phyloP scores from a whole-genome alignment of 169 alveolate genomes.

The Plasmodium sp. region DNA sequence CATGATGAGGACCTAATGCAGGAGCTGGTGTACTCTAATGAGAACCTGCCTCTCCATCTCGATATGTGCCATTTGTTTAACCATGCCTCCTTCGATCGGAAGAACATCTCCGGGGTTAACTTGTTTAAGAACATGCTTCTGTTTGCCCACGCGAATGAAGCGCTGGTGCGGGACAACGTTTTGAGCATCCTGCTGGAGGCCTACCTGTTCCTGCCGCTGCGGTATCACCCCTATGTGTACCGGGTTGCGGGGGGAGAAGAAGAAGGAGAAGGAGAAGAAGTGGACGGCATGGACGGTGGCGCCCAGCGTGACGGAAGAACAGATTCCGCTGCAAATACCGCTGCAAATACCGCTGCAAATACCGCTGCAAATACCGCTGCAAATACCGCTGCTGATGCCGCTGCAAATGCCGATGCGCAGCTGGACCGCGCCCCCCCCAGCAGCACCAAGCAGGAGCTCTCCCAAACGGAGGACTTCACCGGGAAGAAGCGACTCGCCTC shows the following conservation, averaged over 20 bases:
- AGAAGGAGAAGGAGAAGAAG: background rate
- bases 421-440: background rate
- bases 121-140: constrained; percentile 37
- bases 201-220: constrained; percentile 23
- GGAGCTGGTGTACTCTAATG: constrained; percentile 1
- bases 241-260: background rate
- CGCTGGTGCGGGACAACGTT: constrained; percentile 26
- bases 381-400: background rate
- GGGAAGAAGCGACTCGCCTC: background rate
- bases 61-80: constrained; percentile 9
- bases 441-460: background rate
- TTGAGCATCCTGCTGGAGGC: background rate
- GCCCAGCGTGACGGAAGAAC: background rate
- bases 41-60: background rate
- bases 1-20: constrained; percentile 11
- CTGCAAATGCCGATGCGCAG: background rate
- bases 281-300: background rate
- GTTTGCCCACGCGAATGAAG: constrained; percentile 19
- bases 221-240: constrained; percentile 63
- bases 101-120: constrained; percentile 47
- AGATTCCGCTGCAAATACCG: background rate
- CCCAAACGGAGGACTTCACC: background rate
- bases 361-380: background rate
- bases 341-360: background rate
- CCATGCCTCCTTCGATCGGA: constrained; percentile 18